phyloP scores from a whole-genome alignment of 1,284 basidiomycete species.

The Neotropicomus parvogracilis region DNA sequence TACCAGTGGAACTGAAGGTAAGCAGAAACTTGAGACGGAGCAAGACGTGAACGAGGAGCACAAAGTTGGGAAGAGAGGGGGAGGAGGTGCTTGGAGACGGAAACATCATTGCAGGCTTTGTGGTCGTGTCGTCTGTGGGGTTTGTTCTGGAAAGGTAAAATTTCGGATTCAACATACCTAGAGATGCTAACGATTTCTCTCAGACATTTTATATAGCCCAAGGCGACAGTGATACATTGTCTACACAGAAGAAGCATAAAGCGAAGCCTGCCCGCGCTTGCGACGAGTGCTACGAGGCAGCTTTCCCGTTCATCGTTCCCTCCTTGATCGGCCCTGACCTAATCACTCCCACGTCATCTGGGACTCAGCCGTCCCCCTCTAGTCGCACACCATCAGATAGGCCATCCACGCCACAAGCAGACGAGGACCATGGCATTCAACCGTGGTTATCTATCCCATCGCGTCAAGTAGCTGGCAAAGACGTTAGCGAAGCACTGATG shows the following conservation, averaged over 20 bases:
- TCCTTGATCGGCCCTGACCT: conserved; percentile 15
- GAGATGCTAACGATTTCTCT: background rate
- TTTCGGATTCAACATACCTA: background rate
- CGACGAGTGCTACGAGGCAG: conserved; percentile 80
- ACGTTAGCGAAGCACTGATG: conserved; percentile 38
- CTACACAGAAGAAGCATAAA: conserved; percentile 43
- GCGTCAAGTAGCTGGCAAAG: conserved; percentile 16
- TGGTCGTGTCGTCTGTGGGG: conserved; percentile 80
- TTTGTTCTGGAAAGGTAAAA: conserved; percentile 75
- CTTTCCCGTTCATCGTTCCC: conserved; percentile 62
- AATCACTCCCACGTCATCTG: conserved; percentile 4
- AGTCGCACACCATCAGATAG: conserved; percentile 15
- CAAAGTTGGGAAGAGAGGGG: conserved; percentile 11
- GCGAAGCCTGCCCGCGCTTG: conserved; percentile 76
- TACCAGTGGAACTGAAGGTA: conserved; percentile 11
- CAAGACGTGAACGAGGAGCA: conserved; percentile 9
- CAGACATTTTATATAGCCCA: conserved; percentile 79
- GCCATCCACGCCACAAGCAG: conserved; percentile 22
- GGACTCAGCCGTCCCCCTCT: conserved; percentile 8
- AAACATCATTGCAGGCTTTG: conserved; percentile 90
- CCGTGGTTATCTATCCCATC: conserved; percentile 34
- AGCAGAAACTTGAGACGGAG: conserved; percentile 11
- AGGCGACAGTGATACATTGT: conserved; percentile 34
- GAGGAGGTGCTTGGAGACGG: conserved; percentile 49
- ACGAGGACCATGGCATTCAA: conserved; percentile 23